Conservation (phyloP, 2,329 filamentous ascomycete species). For the Ophiocordyceps australis region DNA sequence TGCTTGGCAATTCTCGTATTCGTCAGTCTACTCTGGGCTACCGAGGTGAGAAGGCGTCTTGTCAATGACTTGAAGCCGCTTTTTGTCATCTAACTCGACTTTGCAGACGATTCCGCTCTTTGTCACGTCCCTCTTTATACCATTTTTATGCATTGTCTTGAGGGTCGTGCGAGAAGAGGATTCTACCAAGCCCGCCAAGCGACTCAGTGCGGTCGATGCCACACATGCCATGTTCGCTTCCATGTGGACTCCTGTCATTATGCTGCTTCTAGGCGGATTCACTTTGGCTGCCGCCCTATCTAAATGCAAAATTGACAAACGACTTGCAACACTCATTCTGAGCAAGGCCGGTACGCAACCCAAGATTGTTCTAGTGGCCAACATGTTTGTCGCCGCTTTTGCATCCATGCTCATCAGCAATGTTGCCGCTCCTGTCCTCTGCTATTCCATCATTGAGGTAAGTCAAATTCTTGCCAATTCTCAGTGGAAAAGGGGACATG, state of each 20-base stretch:
- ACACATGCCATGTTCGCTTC: slow-evolving; percentile 75
- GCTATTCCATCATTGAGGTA: slow-evolving; percentile 93
- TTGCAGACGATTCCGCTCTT: slow-evolving; percentile 87
- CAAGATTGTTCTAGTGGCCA: slow-evolving; percentile 77
- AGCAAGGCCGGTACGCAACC: slow-evolving; percentile 92
- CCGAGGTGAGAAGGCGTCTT: slow-evolving; percentile 69
- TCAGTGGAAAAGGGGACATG: no score
- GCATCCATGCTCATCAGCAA: slow-evolving; percentile 99
- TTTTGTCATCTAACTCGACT: no score
- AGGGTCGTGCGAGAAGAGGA: slow-evolving; percentile 67
- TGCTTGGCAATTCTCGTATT: slow-evolving; percentile 88
- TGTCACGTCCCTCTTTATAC: slow-evolving; percentile 84
- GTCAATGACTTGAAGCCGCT: no score
- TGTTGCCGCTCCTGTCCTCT: slow-evolving; percentile 88
- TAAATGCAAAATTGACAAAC: slow-evolving; percentile 95
- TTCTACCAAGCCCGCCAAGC: slow-evolving; percentile 32
- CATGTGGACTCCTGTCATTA: slow-evolving; percentile 99
- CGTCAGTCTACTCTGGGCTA: slow-evolving; percentile 90
- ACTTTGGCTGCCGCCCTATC: slow-evolving; percentile 88
- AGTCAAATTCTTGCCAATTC: slow-evolving; percentile 6
- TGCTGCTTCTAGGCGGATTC: slow-evolving; percentile 91
- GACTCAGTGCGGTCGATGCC: slow-evolving; percentile 64
- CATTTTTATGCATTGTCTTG: slow-evolving; percentile 79
- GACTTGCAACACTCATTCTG: slow-evolving; percentile 87
- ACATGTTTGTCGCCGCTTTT: slow-evolving; percentile 97